Conservation (phyloP, 495 filamentous ascomycete genomes). For the Aspergillus cavernicola region DNA sequence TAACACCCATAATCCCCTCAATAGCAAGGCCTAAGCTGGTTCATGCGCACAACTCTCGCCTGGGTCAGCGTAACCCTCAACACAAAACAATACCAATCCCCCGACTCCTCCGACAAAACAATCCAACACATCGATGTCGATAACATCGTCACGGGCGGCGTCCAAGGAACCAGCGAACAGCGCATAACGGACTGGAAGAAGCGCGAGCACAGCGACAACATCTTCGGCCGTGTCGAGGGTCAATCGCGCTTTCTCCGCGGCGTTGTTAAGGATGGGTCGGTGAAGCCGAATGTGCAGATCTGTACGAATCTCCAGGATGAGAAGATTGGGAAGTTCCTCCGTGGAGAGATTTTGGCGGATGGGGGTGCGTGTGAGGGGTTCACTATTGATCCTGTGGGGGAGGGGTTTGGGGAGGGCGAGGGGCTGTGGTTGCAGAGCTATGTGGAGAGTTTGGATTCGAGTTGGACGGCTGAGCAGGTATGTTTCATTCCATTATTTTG, state of each 20-base stretch:
- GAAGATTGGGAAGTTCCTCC: constrained; percentile 44
- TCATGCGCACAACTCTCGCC: constrained; percentile 71
- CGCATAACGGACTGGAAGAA: constrained; percentile 67
- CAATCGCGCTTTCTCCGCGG: constrained; percentile 52
- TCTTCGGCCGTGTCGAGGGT: constrained; percentile 73
- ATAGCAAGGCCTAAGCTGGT: constrained; percentile 79
- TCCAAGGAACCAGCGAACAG: constrained; percentile 67
- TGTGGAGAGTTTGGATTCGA: constrained; percentile 37
- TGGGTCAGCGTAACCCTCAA: constrained; percentile 69
- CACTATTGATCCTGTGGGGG: constrained; percentile 33
- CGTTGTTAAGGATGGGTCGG: constrained; percentile 30
- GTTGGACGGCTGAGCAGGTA: constrained; percentile 52
- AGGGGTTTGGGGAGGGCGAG: constrained; percentile 36
- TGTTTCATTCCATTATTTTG: constrained; percentile 14
- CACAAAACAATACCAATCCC: constrained; percentile 66
- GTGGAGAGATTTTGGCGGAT: constrained; percentile 37
- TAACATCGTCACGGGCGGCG: constrained; percentile 71
- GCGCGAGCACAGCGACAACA: constrained; percentile 70
- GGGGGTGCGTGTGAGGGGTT: constrained; percentile 35
- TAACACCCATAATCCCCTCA: background rate
- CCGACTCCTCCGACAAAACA: constrained; percentile 35
- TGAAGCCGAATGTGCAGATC: constrained; percentile 33
- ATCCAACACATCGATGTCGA: constrained; percentile 75
- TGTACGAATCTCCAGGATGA: constrained; percentile 34
- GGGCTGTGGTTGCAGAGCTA: constrained; percentile 44